A percentile compares a stretch with the other conserved stretches of the same genome.
These are phyloP conservation scores for Metschnikowia matae DNA, from an alignment of 805 yeast genomes.

Conservation along the genomic window DNA sequence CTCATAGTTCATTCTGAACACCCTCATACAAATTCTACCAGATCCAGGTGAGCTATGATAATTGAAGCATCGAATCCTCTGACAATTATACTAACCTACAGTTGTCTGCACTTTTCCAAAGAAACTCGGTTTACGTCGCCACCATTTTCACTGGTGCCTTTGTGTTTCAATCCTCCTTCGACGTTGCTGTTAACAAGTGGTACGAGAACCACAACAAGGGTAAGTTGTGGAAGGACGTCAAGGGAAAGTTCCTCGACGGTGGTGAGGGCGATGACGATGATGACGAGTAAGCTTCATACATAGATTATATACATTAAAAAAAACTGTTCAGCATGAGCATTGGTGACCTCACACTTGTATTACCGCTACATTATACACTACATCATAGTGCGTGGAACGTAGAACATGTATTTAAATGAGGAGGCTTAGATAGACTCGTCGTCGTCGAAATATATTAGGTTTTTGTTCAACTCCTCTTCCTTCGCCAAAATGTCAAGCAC, in stretches of 20 bases:
- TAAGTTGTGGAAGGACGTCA: slow-evolving; percentile 81
- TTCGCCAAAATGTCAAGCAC: slow-evolving; percentile 8
- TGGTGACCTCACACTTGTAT: background rate
- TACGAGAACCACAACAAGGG: slow-evolving; percentile 79
- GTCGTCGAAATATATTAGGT: background rate
- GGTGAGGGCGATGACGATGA: slow-evolving; percentile 48
- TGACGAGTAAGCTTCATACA: slow-evolving; percentile 37
- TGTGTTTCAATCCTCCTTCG: slow-evolving; percentile 76
- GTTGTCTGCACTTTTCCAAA: slow-evolving; percentile 47
- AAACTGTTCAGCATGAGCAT: background rate
- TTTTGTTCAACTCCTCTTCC: background rate
- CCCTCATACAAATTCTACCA: no score
- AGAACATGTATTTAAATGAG: no score
- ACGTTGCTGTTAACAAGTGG: slow-evolving; percentile 61
- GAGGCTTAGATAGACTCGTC: background rate
- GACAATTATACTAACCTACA: slow-evolving; percentile 20
- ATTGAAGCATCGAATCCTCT: background rate
- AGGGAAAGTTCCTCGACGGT: slow-evolving; percentile 51
- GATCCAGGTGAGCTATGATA: no score
- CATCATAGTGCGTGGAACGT: background rate
- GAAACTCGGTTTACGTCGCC: slow-evolving; percentile 86
- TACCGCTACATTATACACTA: background rate
- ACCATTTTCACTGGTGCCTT: slow-evolving; percentile 81
- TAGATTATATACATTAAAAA: slow-evolving; percentile 1
- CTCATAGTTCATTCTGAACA: no score